Base-by-base conservation (phyloP, 495 filamentous ascomycete species). In the Cercophora scortea region DNA sequence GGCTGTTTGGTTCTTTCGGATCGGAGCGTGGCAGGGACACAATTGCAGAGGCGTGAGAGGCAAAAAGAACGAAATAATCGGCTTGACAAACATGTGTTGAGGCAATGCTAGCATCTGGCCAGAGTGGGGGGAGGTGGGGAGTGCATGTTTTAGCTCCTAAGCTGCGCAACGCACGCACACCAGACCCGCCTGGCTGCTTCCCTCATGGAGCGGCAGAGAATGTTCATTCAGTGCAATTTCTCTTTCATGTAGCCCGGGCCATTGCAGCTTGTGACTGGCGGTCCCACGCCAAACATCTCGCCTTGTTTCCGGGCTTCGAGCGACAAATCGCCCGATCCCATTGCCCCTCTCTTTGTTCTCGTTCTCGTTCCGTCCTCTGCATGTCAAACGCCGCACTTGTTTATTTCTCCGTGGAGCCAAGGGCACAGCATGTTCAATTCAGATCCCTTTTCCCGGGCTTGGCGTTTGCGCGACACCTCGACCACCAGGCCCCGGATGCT, bases 51-150 rank as follows among this genome's bases (percentile, higher is more conserved):
- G 18, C 49, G n/a, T n/a, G n/a, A n/a, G n/a, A n/a, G n/a, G n/a
- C n/a, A n/a, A 48, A 15, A 48, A 46, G 25, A 46, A 18, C 46
- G 36, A 17, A 32, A 48, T 10, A 17, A 6, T 32, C 8, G 42
- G n/a, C 15, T 41, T 12, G 15, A 25, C 18, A 11, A 47, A 18
- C 32, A 9, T 12, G 48, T 42, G 40, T 34, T 42, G 41, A 51
- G 32, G 42, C 39, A 12, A 32, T 15, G 19, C 36, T 33, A 32
- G 38, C 15, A 33, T 16, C 36, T n/a, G 17, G 47, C 47, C n/a
- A 41, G 54, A 54, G 54, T 57, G 58, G 58, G 55, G 49, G 55
- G 50, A 43, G 39, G 59, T 55, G 47, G 53, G 53, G 53, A 55
- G 47, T 7, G 11, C n/a, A 16, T 6, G 16, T 19, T 25, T 45